Conservation (phyloP, 1,284 basidiomycete genomes). For the Apiotrichum laibachii region DNA sequence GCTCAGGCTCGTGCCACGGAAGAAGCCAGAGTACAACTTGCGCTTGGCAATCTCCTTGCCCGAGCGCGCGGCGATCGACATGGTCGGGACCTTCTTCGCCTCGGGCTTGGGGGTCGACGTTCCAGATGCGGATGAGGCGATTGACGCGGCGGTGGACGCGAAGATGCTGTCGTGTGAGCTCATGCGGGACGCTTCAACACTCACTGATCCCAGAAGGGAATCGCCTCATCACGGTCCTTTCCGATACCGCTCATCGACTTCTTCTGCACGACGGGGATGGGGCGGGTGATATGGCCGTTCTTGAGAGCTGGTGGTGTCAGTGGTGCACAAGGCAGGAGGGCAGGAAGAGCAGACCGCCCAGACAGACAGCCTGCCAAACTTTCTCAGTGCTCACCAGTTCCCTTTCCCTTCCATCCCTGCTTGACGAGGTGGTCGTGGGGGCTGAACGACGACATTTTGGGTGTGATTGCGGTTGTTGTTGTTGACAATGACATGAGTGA, state of each 20-base stretch:
- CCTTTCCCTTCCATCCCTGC: slow-evolving; percentile 84
- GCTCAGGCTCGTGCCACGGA: slow-evolving; percentile 67
- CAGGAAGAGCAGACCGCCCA: too few species aligned
- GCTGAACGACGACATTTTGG: slow-evolving; percentile 57
- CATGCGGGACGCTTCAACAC: slow-evolving; percentile 44
- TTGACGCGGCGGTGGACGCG: slow-evolving; percentile 69
- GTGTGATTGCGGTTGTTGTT: slow-evolving; percentile 2
- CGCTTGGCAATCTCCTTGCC: slow-evolving; percentile 74
- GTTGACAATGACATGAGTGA: background rate
- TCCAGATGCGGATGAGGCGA: slow-evolving; percentile 56
- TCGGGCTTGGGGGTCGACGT: slow-evolving; percentile 31
- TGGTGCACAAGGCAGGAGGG: too few species aligned
- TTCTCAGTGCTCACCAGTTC: slow-evolving; percentile 52
- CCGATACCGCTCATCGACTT: slow-evolving; percentile 78
- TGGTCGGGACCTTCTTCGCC: slow-evolving; percentile 34
- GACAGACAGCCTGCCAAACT: too few species aligned
- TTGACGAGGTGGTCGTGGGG: slow-evolving; percentile 71
- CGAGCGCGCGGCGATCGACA: slow-evolving; percentile 62
- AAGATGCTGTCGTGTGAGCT: slow-evolving; percentile 61
- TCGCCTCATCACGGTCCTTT: slow-evolving; percentile 86
- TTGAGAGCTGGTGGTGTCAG: slow-evolving; percentile 41
- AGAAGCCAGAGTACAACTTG: slow-evolving; percentile 74
- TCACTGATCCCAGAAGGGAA: slow-evolving; percentile 95
- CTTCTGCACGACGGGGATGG: slow-evolving; percentile 77
- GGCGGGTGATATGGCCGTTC: slow-evolving; percentile 55